Evolutionary conservation across 1,284 basidiomycete species (phyloP).

Genomic region (Lignosus rhinocerotis): DNA sequence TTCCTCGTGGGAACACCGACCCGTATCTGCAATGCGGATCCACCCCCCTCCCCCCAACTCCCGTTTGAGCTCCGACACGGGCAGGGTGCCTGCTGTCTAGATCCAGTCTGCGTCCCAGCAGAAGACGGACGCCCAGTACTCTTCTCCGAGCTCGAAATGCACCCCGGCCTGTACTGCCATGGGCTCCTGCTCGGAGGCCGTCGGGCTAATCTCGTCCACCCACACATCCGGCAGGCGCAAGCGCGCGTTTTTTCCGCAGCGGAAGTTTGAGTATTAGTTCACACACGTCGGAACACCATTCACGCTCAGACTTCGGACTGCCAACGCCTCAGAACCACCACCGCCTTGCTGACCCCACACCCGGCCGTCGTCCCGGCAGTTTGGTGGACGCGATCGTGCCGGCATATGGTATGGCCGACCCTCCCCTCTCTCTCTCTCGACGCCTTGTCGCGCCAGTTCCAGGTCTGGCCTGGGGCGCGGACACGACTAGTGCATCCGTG

Average conservation of each 20-base stretch:
- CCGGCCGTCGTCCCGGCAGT: no score
- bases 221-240: background rate
- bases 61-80: background rate
- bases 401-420: no score
- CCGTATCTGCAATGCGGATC: background rate
- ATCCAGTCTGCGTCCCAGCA: background rate
- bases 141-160: background rate
- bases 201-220: background rate
- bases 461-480: no score
- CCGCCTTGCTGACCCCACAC: background rate
- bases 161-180: background rate
- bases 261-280: constrained; percentile 1
- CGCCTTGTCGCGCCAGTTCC: no score
- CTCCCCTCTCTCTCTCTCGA: no score
- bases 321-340: background rate
- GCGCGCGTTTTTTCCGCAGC: background rate
- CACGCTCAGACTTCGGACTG: background rate
- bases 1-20: background rate
- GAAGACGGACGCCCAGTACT: background rate
- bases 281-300: background rate
- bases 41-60: no score
- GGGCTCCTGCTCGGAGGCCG: background rate
- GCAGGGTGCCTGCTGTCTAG: background rate
- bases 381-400: no score
- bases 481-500: no score